Evolutionary conservation across 208 protist species (phyloP).

Genomic region (Leishmania tarentolae): DNA sequence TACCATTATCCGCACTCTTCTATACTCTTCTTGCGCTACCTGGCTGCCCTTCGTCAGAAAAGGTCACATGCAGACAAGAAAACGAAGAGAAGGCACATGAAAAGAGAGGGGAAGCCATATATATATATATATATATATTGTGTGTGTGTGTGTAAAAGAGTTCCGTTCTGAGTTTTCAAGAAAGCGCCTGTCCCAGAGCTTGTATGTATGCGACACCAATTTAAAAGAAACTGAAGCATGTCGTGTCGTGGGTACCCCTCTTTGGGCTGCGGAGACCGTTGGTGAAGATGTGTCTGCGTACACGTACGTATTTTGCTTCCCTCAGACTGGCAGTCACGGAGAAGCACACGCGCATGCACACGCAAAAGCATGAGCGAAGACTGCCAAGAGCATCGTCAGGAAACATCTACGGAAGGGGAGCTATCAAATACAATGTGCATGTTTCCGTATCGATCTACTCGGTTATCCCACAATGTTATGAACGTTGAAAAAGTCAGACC

Average conservation of each 20-base stretch:
- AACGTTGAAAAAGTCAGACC: not conserved
- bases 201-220: not conserved
- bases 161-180: not conserved
- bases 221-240: not conserved
- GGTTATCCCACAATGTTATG: not conserved
- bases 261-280: not conserved
- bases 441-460: not conserved
- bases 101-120: not conserved
- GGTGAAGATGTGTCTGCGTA: not conserved
- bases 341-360: not conserved
- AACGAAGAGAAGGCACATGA: not conserved
- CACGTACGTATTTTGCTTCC: not conserved
- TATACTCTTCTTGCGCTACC: not conserved
- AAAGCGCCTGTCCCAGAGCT: not conserved
- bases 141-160: not conserved
- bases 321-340: not conserved
- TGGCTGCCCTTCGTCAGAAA: not conserved
- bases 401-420: not conserved
- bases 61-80: not conserved
- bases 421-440: not conserved
- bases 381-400: not conserved
- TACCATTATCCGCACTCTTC: no score
- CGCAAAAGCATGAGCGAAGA: not conserved
- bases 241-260: not conserved
- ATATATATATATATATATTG: not conserved